phyloP scores from a whole-genome alignment of 768 basidiomycete species.

The Mycena polygramma region DNA sequence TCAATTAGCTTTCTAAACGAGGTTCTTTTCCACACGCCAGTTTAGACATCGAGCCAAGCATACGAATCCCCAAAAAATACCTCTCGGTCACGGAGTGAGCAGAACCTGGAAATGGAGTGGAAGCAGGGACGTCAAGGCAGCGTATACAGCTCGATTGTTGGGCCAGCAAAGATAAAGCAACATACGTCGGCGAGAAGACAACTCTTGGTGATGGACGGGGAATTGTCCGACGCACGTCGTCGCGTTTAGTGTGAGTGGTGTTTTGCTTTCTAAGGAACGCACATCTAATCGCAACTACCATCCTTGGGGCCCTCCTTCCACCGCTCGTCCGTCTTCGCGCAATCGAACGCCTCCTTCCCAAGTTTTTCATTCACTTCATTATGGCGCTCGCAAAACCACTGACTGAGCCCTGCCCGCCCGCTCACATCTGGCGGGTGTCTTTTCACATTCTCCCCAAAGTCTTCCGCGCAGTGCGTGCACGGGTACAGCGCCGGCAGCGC shows the following conservation, averaged over 20 bases:
- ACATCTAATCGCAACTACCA: slow-evolving; percentile 84
- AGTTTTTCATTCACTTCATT: slow-evolving; percentile 92
- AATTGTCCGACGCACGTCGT: not conserved
- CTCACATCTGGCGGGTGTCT: slow-evolving; percentile 83
- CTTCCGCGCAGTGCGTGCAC: slow-evolving; percentile 85
- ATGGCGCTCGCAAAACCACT: slow-evolving; percentile 93
- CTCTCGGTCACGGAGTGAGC: no score
- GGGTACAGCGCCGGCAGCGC: slow-evolving; percentile 90
- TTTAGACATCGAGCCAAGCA: no score
- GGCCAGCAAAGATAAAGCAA: no score
- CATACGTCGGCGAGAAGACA: no score
- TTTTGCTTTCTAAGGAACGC: not conserved
- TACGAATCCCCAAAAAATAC: no score
- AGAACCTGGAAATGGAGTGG: no score
- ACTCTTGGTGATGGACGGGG: no score
- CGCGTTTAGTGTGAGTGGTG: slow-evolving; percentile 16
- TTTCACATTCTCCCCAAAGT: slow-evolving; percentile 81
- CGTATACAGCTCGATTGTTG: no score
- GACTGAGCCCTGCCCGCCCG: slow-evolving; percentile 73
- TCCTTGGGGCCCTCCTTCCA: slow-evolving; percentile 94
- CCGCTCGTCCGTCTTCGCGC: slow-evolving; percentile 83
- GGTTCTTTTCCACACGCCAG: no score
- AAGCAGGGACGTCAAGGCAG: no score
- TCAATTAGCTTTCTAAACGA: no score
- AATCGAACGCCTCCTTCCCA: slow-evolving; percentile 89